Conservation (phyloP, 805 yeast species). For the Ogataea angusta region DNA sequence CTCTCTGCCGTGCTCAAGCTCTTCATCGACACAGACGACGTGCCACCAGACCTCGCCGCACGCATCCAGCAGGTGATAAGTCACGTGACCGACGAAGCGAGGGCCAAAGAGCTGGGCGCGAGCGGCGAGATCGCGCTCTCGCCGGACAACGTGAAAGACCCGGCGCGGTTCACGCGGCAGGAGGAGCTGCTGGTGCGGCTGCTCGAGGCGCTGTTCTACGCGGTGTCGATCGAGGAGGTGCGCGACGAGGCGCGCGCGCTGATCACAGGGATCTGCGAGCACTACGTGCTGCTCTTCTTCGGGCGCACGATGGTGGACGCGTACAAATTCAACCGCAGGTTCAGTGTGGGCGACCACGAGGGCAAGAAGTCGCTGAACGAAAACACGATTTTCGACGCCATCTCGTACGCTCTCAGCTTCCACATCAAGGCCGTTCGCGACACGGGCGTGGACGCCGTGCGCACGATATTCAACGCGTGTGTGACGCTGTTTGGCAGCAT, state of each 20-base stretch:
- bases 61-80: slow-evolving; percentile 50
- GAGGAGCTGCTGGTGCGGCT: slow-evolving; percentile 64
- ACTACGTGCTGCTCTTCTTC: slow-evolving; percentile 73
- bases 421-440: slow-evolving; percentile 67
- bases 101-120: slow-evolving; percentile 19
- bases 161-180: slow-evolving; percentile 50
- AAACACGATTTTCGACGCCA: slow-evolving; percentile 66
- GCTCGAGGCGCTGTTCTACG: slow-evolving; percentile 66
- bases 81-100: slow-evolving; percentile 36
- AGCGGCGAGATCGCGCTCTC: slow-evolving; percentile 24
- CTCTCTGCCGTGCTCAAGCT: slow-evolving; percentile 63
- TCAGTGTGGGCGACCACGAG: slow-evolving; percentile 75
- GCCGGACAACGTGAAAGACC: slow-evolving; percentile 45
- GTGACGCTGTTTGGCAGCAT: slow-evolving; percentile 62
- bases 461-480: slow-evolving; percentile 58
- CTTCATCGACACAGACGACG: slow-evolving; percentile 54
- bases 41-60: slow-evolving; percentile 43
- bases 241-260: slow-evolving; percentile 62
- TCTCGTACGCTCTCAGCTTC: slow-evolving; percentile 76
- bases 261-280: slow-evolving; percentile 68
- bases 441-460: slow-evolving; percentile 66
- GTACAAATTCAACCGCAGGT: slow-evolving; percentile 62
- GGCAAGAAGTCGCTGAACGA: slow-evolving; percentile 71
- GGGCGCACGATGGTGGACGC: slow-evolving; percentile 70
- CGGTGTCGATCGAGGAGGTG: slow-evolving; percentile 72